Percentiles rank a stretch among this genome's conserved stretches.
phyloP scores from a whole-genome alignment of 768 basidiomycete genomes.

The Agrocybe praecox region DNA sequence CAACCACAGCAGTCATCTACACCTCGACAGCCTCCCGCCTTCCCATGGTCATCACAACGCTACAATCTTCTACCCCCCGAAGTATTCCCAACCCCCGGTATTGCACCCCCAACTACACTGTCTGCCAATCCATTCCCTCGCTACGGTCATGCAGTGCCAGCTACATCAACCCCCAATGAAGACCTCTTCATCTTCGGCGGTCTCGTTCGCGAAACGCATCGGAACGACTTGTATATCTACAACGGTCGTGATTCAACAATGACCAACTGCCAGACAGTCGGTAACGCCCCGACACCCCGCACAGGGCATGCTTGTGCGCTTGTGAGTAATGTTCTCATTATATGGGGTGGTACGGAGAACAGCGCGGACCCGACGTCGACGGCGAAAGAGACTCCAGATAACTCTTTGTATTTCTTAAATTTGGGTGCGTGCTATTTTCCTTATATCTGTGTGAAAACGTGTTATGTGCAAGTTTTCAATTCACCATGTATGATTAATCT shows the following conservation, averaged over 20 bases:
- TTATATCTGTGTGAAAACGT: not conserved
- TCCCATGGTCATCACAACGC: conserved; percentile 83
- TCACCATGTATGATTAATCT: not conserved
- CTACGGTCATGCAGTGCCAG: conserved; percentile 92
- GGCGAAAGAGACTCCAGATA: conserved; percentile 80
- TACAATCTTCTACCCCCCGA: conserved; percentile 71
- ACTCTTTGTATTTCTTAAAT: conserved; percentile 92
- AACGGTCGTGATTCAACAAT: conserved; percentile 79
- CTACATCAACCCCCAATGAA: conserved; percentile 73
- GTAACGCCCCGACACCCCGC: conserved; percentile 84
- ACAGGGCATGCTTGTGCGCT: conserved; percentile 98
- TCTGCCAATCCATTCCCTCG: conserved; percentile 94
- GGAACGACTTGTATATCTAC: conserved; percentile 94
- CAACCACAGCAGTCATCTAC: conserved; percentile 30
- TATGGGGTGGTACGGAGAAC: conserved; percentile 95
- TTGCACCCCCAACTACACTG: conserved; percentile 62
- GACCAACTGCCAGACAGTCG: conserved; percentile 82
- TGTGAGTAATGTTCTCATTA: conserved; percentile 92
- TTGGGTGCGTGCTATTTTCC: conserved; percentile 64
- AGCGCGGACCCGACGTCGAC: conserved; percentile 70
- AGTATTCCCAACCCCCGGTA: conserved; percentile 62
- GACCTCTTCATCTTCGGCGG: conserved; percentile 98
- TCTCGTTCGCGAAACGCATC: conserved; percentile 85
- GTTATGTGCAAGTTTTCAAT: not conserved
- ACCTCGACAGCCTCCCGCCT: conserved; percentile 51